Conservation (phyloP, 768 basidiomycete genomes). For the Leccinum aurantiacum region DNA sequence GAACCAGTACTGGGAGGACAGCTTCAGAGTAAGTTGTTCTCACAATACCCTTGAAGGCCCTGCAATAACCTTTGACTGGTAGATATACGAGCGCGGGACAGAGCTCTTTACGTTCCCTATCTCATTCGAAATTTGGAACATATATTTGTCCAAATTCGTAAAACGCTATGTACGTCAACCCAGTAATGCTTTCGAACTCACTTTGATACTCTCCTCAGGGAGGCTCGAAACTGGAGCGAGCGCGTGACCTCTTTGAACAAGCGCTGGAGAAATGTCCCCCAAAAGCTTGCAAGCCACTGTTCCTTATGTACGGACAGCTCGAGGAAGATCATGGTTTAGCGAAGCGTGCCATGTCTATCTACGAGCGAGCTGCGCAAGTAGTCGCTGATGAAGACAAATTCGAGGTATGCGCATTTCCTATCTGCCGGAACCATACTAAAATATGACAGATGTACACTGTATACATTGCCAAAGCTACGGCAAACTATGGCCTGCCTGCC, state of each 20-base stretch:
- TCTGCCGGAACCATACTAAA: constrained; percentile 5
- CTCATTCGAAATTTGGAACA: constrained; percentile 99
- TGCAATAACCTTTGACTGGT: constrained; percentile 10
- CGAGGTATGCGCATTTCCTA: constrained; percentile 56
- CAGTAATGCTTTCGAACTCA: neutral
- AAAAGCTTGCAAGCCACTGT: constrained; percentile 92
- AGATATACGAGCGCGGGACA: constrained; percentile 96
- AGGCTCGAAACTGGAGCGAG: constrained; percentile 90
- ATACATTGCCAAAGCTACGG: constrained; percentile 96
- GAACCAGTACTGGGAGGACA: constrained; percentile 97
- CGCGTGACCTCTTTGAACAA: constrained; percentile 98
- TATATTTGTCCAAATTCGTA: constrained; percentile 94
- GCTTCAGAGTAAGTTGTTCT: constrained; percentile 81
- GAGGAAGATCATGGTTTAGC: constrained; percentile 96
- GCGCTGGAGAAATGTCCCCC: constrained; percentile 94
- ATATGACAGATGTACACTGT: constrained; percentile 83
- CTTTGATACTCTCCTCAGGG: constrained; percentile 48
- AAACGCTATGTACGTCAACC: constrained; percentile 81
- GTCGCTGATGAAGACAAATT: constrained; percentile 92
- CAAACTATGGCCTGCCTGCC: constrained; percentile 93
- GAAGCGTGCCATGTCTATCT: constrained; percentile 94
- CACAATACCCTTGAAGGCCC: neutral
- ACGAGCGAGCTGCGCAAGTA: constrained; percentile 86
- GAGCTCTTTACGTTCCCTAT: constrained; percentile 98
- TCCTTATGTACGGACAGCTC: constrained; percentile 92